Base-by-base conservation (phyloP, 2,329 filamentous ascomycete species). In the Arthroderma sp. region DNA sequence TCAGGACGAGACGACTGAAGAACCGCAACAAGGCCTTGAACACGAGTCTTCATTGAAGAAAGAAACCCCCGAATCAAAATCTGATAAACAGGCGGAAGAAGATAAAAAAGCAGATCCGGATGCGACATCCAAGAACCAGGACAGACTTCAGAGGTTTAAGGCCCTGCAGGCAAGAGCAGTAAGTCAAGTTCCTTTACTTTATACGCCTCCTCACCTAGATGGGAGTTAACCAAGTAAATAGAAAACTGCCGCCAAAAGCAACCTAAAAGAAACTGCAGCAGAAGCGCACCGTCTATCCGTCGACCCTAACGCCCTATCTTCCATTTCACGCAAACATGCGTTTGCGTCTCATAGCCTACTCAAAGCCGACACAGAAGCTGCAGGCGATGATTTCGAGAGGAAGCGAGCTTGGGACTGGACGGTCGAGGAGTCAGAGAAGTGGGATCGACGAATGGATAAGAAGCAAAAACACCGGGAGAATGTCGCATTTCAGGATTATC, bases 341-440 rank as follows among this genome's bases (percentile, higher is more conserved):
- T 84, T 93, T 63, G 91, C 93, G 19, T 84, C 86, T 4, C 89
- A 96, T 71, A 98, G 97, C 68, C 82, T 98, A 0, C 80, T 96
- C 44, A 95, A 95, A 76, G 88, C 90, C 2, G 90, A 96, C 66
- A 85, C 90, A 1, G 88, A 91, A 70, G 88, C 88, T 17, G 77
- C 80, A 0, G 90, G 90, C 35, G 89, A 88, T 57, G 93, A 97
- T 71, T 98, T 97, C 68, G 93, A 98, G 78, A 87, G 93, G 63
- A 96, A 97, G 74, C 85, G 93, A 41, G 93, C 93, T 1, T 98
- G 93, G 93, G 93, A 97, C 75, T 98, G 93, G 88, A 98, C 93
- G 0, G 77, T 91, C 5, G 93, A 98, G 62, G 93, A 98, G 74
- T 87, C 84, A 64, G 93, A 96, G 74, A 83, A 81, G 63, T 98